Percentiles rank a stretch among this genome's conserved stretches.
These are phyloP conservation scores for Aspergillus sclerotiicarbonarius DNA, from an alignment of 495 filamentous ascomycete genomes.

Conservation along the genomic window DNA sequence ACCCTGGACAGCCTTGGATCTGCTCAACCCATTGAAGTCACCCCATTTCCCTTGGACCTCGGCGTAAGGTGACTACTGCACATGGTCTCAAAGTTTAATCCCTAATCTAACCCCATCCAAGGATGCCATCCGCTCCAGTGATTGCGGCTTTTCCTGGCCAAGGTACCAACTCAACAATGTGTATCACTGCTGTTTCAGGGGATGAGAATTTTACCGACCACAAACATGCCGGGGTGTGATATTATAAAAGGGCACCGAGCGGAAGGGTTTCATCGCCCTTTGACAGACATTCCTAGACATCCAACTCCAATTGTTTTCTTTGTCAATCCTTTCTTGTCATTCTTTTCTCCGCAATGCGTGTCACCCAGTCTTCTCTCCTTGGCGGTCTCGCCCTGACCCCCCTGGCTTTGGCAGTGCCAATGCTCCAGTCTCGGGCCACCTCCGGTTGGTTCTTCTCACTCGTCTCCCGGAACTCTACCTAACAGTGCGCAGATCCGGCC, in stretches of 20 bases:
- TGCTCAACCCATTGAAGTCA: neutral
- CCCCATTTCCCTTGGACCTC: neutral
- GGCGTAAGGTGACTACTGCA: neutral
- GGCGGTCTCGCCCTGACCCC: neutral
- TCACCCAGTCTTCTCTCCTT: neutral
- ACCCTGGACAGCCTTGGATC: neutral
- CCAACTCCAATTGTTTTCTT: neutral
- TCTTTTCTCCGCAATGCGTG: neutral
- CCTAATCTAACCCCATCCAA: neutral
- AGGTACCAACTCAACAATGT: neutral
- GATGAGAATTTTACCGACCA: neutral
- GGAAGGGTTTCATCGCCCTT: neutral
- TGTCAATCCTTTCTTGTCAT: neutral
- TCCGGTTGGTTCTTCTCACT: neutral
- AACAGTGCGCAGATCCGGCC: conserved; percentile 17
- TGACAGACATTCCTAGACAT: neutral
- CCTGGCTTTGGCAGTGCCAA: neutral
- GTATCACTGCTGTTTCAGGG: neutral
- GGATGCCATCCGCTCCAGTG: neutral
- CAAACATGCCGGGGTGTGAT: neutral
- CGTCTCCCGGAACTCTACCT: neutral
- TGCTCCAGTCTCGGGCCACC: neutral
- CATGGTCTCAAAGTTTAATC: neutral
- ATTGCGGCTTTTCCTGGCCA: neutral
- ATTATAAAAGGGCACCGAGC: neutral